A percentile compares a stretch with the other conserved stretches of the same genome.
phyloP scores from a whole-genome alignment of 768 basidiomycete species.

The Russula foetens region DNA sequence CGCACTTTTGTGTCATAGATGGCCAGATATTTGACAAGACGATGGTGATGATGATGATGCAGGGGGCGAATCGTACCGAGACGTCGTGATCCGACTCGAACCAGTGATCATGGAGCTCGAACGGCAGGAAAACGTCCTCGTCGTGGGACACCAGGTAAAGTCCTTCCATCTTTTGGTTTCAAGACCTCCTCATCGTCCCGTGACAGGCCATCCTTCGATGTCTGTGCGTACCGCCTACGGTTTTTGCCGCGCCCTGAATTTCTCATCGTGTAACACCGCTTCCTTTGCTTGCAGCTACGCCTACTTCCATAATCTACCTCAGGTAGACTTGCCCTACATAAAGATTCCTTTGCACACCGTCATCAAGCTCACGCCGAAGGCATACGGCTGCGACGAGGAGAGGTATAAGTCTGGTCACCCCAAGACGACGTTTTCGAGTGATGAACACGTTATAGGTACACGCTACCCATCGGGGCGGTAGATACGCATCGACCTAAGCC shows the following conservation, averaged over 20 bases:
- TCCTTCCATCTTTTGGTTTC: not conserved
- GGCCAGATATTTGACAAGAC: not conserved
- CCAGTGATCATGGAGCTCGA: conserved; percentile 99
- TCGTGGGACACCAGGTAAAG: conserved; percentile 86
- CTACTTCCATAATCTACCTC: conserved; percentile 89
- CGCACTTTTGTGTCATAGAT: not conserved
- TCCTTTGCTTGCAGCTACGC: conserved; percentile 57
- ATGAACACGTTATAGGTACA: conserved; percentile 44
- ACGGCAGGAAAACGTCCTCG: conserved; percentile 92
- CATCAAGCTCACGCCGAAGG: conserved; percentile 96
- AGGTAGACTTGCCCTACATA: conserved; percentile 94
- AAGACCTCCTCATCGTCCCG: not conserved
- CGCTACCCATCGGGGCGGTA: conserved; percentile 85
- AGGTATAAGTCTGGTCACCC: conserved; percentile 40
- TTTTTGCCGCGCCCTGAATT: not conserved
- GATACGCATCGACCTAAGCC: conserved; percentile 81
- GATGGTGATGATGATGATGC: not conserved
- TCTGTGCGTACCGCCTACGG: conserved; percentile 38
- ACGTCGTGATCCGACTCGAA: conserved; percentile 91
- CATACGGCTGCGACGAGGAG: conserved; percentile 98
- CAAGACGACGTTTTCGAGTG: not conserved
- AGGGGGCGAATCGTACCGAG: conserved; percentile 94
- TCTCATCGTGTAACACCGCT: not conserved
- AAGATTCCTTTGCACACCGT: conserved; percentile 96
- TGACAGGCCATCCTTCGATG: conserved; percentile 69